Conservation (phyloP, 2,329 filamentous ascomycete genomes). For the Gyromitra esculenta region DNA sequence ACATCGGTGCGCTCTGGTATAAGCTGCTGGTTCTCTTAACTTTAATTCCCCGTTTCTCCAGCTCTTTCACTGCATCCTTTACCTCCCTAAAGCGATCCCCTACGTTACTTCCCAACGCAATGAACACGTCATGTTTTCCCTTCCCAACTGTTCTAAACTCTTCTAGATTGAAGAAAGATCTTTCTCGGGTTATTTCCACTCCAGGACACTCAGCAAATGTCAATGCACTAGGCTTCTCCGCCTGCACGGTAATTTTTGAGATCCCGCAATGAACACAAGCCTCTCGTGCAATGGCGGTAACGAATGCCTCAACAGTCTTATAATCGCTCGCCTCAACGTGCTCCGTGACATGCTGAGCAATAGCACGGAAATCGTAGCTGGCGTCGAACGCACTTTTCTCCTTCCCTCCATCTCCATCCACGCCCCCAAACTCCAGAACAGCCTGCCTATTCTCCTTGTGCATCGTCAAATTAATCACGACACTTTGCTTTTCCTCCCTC, state of each 20-base stretch:
- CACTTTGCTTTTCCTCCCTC: constrained; percentile 64
- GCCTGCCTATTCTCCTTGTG: constrained; percentile 49
- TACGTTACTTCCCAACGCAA: constrained; percentile 92
- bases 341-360: constrained; percentile 54
- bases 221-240: constrained; percentile 66
- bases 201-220: constrained; percentile 64
- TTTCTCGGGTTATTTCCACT: constrained; percentile 64
- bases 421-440: constrained; percentile 54
- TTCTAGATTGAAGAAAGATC: constrained; percentile 62
- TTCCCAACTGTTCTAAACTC: constrained; percentile 25
- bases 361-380: constrained; percentile 55
- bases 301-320: constrained; percentile 66
- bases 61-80: constrained; percentile 80
- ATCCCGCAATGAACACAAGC: constrained; percentile 63
- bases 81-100: constrained; percentile 87
- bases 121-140: constrained; percentile 68
- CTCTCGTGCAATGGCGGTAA: constrained; percentile 64
- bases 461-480: constrained; percentile 60
- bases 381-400: constrained; percentile 59
- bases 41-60: constrained; percentile 76
- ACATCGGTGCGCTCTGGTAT: constrained; percentile 98
- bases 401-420: constrained; percentile 61
- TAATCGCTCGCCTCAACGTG: constrained; percentile 64
- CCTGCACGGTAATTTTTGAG: constrained; percentile 63
- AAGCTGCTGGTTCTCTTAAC: constrained; percentile 84